These are phyloP conservation scores for Gymnopilus dilepis DNA, from an alignment of 768 basidiomycete genomes.

Conservation along the genomic window DNA sequence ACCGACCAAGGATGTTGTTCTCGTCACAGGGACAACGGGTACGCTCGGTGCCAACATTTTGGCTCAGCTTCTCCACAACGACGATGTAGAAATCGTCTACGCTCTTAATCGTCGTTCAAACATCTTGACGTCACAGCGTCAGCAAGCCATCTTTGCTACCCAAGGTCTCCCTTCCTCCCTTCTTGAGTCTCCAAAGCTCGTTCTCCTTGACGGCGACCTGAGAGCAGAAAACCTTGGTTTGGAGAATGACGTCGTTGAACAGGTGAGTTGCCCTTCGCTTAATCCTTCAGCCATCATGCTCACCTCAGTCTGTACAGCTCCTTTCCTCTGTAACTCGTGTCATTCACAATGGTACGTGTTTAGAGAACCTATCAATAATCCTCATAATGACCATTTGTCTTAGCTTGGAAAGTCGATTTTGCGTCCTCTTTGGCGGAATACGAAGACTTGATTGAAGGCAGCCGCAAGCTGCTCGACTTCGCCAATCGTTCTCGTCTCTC, in stretches of 20 bases:
- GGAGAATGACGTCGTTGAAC: not conserved
- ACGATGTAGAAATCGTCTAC: conserved; percentile 34
- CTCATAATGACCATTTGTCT: not conserved
- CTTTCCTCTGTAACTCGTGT: conserved; percentile 31
- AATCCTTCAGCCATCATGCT: not conserved
- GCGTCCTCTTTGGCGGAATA: conserved; percentile 10
- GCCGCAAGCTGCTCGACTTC: conserved; percentile 39
- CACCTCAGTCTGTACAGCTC: not conserved
- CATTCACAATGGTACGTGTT: conserved; percentile 26
- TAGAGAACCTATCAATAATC: not conserved
- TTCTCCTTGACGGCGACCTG: conserved; percentile 38
- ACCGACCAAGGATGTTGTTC: conserved; percentile 20
- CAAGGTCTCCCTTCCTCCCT: conserved; percentile 20
- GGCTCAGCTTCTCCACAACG: conserved; percentile 30
- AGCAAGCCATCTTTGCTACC: conserved; percentile 1
- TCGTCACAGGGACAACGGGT: conserved; percentile 46
- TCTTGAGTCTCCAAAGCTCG: conserved; percentile 9
- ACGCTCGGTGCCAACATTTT: conserved; percentile 41
- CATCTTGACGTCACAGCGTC: conserved; percentile 1
- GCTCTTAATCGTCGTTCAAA: conserved; percentile 34
- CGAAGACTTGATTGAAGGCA: conserved; percentile 30
- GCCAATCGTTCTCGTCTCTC: conserved; percentile 28
- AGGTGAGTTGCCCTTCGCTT: not conserved
- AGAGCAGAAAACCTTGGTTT: conserved; percentile 32
- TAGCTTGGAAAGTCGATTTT: conserved; percentile 49